These are phyloP conservation scores for Calvatia gigantea DNA, from an alignment of 768 basidiomycete species.

Conservation along the genomic window DNA sequence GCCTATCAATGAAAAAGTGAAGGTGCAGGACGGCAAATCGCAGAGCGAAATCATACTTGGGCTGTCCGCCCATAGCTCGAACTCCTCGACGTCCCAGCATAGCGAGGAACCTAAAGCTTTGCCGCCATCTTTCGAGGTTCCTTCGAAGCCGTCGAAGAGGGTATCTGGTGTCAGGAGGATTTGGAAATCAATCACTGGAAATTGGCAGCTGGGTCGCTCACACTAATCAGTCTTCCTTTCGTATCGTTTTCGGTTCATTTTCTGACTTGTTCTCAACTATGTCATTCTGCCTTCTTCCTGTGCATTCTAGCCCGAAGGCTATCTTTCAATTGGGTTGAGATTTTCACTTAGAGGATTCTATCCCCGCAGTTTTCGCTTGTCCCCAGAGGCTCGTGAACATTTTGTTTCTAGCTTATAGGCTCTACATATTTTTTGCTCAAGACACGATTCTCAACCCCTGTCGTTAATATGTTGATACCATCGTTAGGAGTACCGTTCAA, in stretches of 20 bases:
- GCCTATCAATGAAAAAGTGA: conserved; percentile 1
- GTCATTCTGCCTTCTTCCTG: not conserved
- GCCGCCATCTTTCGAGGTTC: not conserved
- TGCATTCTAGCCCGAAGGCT: not conserved
- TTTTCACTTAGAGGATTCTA: not conserved
- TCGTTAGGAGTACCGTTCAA: no score
- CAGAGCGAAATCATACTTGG: conserved; percentile 1
- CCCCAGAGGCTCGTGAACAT: no score
- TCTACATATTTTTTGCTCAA: no score
- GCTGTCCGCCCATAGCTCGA: not conserved
- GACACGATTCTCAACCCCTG: no score
- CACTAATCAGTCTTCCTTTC: not conserved
- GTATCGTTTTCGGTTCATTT: not conserved
- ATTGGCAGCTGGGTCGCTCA: not conserved
- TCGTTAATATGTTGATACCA: no score
- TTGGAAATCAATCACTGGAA: not conserved
- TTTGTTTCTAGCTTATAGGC: no score
- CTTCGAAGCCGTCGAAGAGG: not conserved
- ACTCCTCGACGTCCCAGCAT: not conserved
- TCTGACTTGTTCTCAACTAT: not conserved
- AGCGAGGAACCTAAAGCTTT: not conserved
- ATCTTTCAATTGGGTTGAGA: not conserved
- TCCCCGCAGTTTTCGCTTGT: not conserved
- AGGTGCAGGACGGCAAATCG: not conserved
- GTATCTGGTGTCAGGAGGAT: not conserved